Evolutionary conservation across 805 yeast genomes (phyloP), one percentile per base, ranked within the genome.

Genomic region (Pichia phayaonensis): DNA sequence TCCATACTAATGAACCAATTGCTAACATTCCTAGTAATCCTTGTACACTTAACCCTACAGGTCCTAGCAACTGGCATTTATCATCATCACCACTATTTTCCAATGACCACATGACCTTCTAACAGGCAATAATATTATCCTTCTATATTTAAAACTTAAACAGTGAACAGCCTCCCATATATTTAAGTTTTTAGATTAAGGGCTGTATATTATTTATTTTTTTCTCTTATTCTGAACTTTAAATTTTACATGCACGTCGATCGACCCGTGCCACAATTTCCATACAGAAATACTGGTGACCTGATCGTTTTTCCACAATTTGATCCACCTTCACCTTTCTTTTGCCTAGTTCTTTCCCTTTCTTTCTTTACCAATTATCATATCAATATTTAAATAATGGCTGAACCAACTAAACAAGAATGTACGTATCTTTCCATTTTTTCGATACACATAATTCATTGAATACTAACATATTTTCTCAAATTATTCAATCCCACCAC

Each of bases 41-140:
- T 65, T 92, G 99, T 16, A 95, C 81, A 7, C 84, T 48, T 31
- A 92, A 72, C 0, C 97, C 88, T 52, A 90, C 86, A 3, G 97
- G 92, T 1, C 98, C 98, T 31, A 92, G 63, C 22, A 86, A 71
- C 60, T 83, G 76, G 64, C 94, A 86, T 31, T 49, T 13, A 2
- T 39, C 49, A 7, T 38, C 42, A 21, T 20, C 13, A 23, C 34
- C 34, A 15, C 2, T 13, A 12, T 29, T 15, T 29, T 29, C 34
- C n/a, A 29, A 29, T 3, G 34, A 13, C 34, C 16, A 29, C 34
- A 29, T 29, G 22, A 36, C 18, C 12, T 36, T 34, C 3, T 34
- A 15, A 34, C 39, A 34, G 11, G 18, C 3, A 26, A 10, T 2
- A 26, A 8, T 27, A 8, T 1, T 40, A 16, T 24, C 31, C n/a